These are phyloP conservation scores for Carpinus viminea DNA, from an alignment of 306 rosid species.

Conservation along the genomic window DNA sequence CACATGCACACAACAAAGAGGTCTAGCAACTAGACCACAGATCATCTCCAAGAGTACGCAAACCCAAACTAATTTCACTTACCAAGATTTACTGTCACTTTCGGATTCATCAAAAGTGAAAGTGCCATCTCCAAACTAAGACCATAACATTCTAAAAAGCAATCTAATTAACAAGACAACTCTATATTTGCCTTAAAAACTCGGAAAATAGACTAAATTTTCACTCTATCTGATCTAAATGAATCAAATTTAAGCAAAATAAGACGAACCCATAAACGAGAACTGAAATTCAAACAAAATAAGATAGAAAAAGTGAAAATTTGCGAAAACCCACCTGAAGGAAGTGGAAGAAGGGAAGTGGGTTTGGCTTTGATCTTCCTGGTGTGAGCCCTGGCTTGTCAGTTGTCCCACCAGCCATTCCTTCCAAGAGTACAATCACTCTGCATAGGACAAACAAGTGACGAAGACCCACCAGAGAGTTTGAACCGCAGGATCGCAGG, in stretches of 20 bases:
- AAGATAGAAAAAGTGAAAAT: not conserved
- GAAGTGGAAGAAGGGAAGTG: conserved; percentile 6
- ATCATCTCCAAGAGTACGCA: not conserved
- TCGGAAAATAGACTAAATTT: not conserved
- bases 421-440: not conserved
- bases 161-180: not conserved
- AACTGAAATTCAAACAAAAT: not conserved
- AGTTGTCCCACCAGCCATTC: conserved; percentile 6
- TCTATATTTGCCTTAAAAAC: not conserved
- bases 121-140: not conserved
- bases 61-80: not conserved
- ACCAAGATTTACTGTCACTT: not conserved
- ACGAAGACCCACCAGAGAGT: not conserved
- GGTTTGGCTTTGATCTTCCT: not conserved
- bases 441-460: not conserved
- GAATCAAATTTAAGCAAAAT: not conserved
- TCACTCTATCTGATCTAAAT: not conserved
- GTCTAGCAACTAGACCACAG: not conserved
- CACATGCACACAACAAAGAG: too few species aligned
- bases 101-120: not conserved
- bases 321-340: conserved; percentile 26
- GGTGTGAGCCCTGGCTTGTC: not conserved
- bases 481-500: not conserved
- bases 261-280: not conserved
- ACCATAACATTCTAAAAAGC: not conserved